Conservation (phyloP, 2,329 filamentous ascomycete species). For the Neonectria magnoliae region DNA sequence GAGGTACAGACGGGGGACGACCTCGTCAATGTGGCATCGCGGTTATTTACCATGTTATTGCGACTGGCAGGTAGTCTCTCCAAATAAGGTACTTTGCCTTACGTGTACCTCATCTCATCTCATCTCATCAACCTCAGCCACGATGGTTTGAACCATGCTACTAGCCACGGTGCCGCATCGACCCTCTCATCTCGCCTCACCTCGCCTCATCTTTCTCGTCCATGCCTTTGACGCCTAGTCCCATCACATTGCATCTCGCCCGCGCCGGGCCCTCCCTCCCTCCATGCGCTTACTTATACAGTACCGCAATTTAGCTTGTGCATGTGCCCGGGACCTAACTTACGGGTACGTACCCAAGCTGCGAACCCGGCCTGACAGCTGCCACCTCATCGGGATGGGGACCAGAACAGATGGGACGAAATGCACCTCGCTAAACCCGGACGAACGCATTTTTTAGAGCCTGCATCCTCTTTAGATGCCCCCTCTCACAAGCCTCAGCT, state of each 20-base stretch:
- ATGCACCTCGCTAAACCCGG: slow-evolving; percentile 17
- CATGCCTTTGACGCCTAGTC: slow-evolving; percentile 3
- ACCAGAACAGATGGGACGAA: slow-evolving; percentile 11
- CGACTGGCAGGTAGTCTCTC: not conserved
- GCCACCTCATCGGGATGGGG: slow-evolving; percentile 8
- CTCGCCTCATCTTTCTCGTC: slow-evolving; percentile 11
- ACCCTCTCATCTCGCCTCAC: slow-evolving; percentile 23
- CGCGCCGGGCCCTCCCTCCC: not conserved
- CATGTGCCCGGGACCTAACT: not conserved
- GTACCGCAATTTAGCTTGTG: not conserved
- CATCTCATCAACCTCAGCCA: not conserved
- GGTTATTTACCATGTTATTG: not conserved
- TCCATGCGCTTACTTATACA: not conserved
- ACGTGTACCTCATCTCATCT: not conserved
- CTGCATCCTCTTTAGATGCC: slow-evolving; percentile 1
- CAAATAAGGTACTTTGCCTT: not conserved
- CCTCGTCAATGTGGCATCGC: too few species aligned
- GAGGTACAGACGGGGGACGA: not conserved
- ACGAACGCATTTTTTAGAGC: not conserved
- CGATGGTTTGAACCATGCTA: not conserved
- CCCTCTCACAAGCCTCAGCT: slow-evolving; percentile 16
- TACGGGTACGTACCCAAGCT: not conserved
- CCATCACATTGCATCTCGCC: slow-evolving; percentile 4
- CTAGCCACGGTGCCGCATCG: slow-evolving; percentile 12
- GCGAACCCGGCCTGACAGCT: not conserved